A percentile compares a stretch with the other conserved stretches of the same genome.
Conservation (phyloP, 169 alveolate species). For the Cyclospora cayetanensis region DNA sequence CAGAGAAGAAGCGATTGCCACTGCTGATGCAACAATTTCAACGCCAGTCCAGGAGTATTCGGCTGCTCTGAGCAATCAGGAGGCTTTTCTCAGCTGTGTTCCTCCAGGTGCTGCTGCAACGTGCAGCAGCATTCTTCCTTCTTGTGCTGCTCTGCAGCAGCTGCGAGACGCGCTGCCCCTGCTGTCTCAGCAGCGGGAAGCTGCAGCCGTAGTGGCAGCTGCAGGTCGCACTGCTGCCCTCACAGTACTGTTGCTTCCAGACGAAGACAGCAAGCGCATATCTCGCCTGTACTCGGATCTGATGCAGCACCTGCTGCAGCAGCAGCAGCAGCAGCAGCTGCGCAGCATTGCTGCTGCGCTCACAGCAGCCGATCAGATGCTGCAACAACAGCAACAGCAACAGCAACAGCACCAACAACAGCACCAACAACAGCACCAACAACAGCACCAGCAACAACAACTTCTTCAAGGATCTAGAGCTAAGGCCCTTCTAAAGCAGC, state of each 20-base stretch:
- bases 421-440: too few species aligned
- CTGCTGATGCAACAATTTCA: too few species aligned
- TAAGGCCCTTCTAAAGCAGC: too few species aligned
- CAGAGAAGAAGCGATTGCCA: too few species aligned
- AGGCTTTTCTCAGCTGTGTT: not conserved
- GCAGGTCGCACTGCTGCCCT: not conserved
- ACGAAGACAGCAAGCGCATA: not conserved
- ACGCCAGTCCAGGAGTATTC: too few species aligned
- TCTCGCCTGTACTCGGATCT: not conserved
- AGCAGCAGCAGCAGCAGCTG: too few species aligned
- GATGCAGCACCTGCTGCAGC: not conserved
- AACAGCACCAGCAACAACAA: too few species aligned
- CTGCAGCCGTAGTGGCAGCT: not conserved
- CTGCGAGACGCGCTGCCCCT: conserved; percentile 1
- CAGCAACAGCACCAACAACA: too few species aligned
- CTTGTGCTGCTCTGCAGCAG: conserved; percentile 9
- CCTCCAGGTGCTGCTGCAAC: not conserved
- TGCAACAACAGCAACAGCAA: too few species aligned
- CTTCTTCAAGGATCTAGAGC: too few species aligned
- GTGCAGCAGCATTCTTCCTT: conserved; percentile 8
- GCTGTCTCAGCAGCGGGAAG: not conserved
- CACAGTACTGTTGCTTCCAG: not conserved
- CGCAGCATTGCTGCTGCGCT: too few species aligned
- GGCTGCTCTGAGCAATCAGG: not conserved
- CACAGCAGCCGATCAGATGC: too few species aligned